Conservation (phyloP, 345 rosid genomes). For the Bruguiera sexangula region DNA sequence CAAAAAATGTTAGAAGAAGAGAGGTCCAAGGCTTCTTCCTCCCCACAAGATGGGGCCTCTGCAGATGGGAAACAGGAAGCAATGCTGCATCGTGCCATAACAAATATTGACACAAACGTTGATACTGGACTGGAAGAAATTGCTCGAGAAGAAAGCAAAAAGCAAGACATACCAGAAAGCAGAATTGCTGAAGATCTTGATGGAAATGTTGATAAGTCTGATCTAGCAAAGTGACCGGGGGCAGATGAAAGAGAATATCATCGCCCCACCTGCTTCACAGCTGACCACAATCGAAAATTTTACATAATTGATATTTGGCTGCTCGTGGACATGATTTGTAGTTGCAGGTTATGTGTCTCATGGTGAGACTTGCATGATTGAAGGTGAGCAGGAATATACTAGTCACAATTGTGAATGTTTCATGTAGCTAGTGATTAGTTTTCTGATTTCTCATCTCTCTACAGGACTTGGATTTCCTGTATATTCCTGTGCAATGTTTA, state of each 20-base stretch:
- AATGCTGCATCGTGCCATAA: slow-evolving; percentile 6
- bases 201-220: slow-evolving; percentile 3
- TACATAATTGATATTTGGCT: not conserved
- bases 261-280: not conserved
- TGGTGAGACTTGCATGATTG: not conserved
- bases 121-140: slow-evolving; percentile 6
- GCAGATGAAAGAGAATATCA: slow-evolving; percentile 24
- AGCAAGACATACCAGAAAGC: slow-evolving; percentile 15
- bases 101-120: not conserved
- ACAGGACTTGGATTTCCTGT: no score
- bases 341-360: not conserved
- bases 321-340: not conserved
- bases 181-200: not conserved
- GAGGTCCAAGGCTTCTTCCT: slow-evolving; percentile 30
- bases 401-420: no score
- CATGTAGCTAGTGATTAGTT: no score
- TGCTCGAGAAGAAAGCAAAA: slow-evolving; percentile 9
- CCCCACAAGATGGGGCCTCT: slow-evolving; percentile 22
- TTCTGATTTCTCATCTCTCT: no score
- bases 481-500: no score
- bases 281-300: slow-evolving; percentile 6
- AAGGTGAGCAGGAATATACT: slow-evolving; percentile 1
- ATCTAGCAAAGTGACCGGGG: slow-evolving; percentile 35
- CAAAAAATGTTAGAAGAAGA: slow-evolving; percentile 44
- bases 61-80: slow-evolving; percentile 24